Evolutionary conservation across 2,329 filamentous ascomycete genomes (phyloP), one percentile per base, ranked within the genome.

Genomic region (Pseudopyrenochaeta lycopersici): DNA sequence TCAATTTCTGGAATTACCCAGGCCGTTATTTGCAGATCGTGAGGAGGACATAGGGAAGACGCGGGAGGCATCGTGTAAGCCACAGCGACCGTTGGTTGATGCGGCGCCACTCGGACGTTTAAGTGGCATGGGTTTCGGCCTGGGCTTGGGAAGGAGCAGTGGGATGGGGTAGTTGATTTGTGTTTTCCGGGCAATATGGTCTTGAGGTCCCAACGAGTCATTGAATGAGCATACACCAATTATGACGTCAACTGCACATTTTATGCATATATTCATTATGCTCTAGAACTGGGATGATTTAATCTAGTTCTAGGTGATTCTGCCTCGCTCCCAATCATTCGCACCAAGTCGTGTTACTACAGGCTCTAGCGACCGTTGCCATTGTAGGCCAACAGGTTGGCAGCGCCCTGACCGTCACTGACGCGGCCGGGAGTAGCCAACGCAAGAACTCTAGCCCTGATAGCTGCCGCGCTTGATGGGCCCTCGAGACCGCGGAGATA

Each of bases 401-500:
- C 51, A 7, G 63, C 62, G 9, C 59, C 63, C 51, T 46, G 54
- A 0, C 57, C 2, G 41, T 69, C 70, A 7, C 52, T 64, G 3
- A 74, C 63, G 30, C 61, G 46, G 4, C 46, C 51, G 2, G 54
- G 57, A 1, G 63, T 69, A 4, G 61, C 68, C 39, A 72, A 35
- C 1, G 44, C 57, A 9, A 66, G 38, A 4, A 73, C 55, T 21
- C 62, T 56, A 1, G 58, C 63, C 58, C 61, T 68, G 20, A 67
- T 43, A 12, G 21, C 49, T 10, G 52, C 52, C 1, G 67, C 68
- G n/a, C 49, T 62, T 12, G 48, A 58, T 12, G 51, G 29, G 1
- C 73, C 73, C 52, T 82, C 77, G 11, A 83, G 72, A n/a, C 75
- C 74, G 77, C 90, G 86, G 29, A 91, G 76, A 74, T 90, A 91